Base-by-base conservation (phyloP, 1,284 basidiomycete species). In the Porodaedalea pini region DNA sequence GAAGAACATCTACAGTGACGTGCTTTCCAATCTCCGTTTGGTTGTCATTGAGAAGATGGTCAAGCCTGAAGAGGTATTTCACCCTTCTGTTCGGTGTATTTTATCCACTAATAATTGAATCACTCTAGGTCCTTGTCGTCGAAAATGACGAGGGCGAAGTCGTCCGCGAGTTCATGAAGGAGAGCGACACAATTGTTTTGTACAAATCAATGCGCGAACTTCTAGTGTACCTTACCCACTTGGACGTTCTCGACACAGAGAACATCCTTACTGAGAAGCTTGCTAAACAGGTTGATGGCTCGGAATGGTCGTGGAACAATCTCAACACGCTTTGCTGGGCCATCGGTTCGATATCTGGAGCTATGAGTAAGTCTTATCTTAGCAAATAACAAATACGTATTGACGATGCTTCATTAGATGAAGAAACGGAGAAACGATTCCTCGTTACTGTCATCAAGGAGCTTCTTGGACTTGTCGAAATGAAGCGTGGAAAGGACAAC, bases 71-170 rank as follows among this genome's bases (percentile, higher is more conserved):
- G 97, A 99, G 82, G 94, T 94, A 62, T 82, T 71, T 15, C 19
- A 10, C 21, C 8, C 21, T 32, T 10, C 39, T 6, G 32, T 41
- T 34, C 3, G n/a, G 21, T 39, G 45, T 27, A 43, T 59, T 5
- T 56, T 55, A 50, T 54, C 50, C 40, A 25, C n/a, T 29, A 63
- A 45, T 39, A 50, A 37, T 60, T 66, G 40, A 57, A 48, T 2
- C 39, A 53, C 15, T 32, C 15, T 64, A 95, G 92, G 94, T 98
- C 10, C 79, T 99, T 51, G 94, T 99, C 64, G 97, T 99, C 31
- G 97, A 99, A 74, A 99, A 99, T 70, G 97, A 99, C 66, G 97
- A 99, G 72, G 97, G 97, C 62, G 97, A 99, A 78, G 98, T 99
- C 64, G 97, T 99, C 23, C 86, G 97, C 62, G 97, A 99, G 73